Base-by-base conservation (phyloP, 2,329 filamentous ascomycete genomes). In the Plenodomus biglobosus region DNA sequence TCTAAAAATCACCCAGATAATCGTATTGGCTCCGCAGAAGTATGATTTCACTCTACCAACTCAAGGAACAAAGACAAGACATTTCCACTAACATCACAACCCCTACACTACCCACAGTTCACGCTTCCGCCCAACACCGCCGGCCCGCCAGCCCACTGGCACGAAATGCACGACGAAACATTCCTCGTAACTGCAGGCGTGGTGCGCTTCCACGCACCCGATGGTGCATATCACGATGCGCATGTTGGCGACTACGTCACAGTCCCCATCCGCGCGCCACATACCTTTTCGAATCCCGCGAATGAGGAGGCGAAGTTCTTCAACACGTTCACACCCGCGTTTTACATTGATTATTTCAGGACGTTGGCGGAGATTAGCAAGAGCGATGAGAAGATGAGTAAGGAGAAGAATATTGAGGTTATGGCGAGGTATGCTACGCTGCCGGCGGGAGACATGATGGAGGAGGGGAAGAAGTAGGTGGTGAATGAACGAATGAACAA, bases 301-400 rank as follows among this genome's bases (percentile, higher is more conserved):
- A 76, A 81, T 40, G 73, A 78, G 55, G 78, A 81, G 52, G 76
- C 78, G 2, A 75, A 74, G 53, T 79, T 84, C 61, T 76, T 82
- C 71, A 83, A 82, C 60, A 83, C 81, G 0, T 79, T 75, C 48
- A 83, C 79, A 19, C 80, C 81, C 0, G 77, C 76, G 2, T 81
- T 80, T 55, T 82, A 81, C 56, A 78, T 83, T 53, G 77, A 81
- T 48, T 82, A 82, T 57, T 82, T 83, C 66, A 79, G 78, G 68
- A 67, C 81, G 37, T 56, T 82, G 58, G 71, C 73, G 10, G 69
- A 73, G 56, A 61, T 81, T 58, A 73, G 71, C 19, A 73, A 73
- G 46, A 67, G 69, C 15, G 76, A 77, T 40, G 73, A 73, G 55
- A 69, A 70, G 52, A 72, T 80, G 62, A 77, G 74, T 15, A 74